These are phyloP conservation scores for Fusarium clavum DNA, from an alignment of 2,329 filamentous ascomycete species.

Conservation along the genomic window DNA sequence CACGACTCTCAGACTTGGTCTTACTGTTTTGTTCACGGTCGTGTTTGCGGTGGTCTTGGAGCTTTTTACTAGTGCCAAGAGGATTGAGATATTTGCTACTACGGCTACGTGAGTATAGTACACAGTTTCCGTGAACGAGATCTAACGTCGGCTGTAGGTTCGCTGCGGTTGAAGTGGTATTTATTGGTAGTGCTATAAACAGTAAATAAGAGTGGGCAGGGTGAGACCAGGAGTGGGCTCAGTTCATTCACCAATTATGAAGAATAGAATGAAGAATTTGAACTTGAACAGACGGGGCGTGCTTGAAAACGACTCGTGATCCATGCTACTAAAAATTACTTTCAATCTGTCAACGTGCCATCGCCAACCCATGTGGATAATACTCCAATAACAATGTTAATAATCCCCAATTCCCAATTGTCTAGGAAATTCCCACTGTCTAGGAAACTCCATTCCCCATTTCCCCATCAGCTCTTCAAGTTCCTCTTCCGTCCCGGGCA, in stretches of 20 bases:
- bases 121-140: fast-evolving
- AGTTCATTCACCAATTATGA: too few relatives aligned
- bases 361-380: too few relatives aligned
- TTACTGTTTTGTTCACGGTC: too few relatives aligned
- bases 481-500: constrained; percentile 52
- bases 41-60: too few relatives aligned
- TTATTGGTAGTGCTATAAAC: background rate
- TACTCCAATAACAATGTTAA: background rate
- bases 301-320: too few relatives aligned
- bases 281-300: too few relatives aligned
- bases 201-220: background rate
- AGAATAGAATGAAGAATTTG: too few relatives aligned
- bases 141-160: fast-evolving
- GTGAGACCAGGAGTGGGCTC: too few relatives aligned
- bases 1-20: too few relatives aligned
- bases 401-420: background rate
- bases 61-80: too few relatives aligned
- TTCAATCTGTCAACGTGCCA: background rate
- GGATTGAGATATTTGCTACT: background rate
- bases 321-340: background rate
- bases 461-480: constrained; percentile 46
- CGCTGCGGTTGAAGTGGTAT: background rate
- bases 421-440: constrained; percentile 43
- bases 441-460: constrained; percentile 56
- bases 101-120: background rate